Evolutionary conservation across 371 early-diverging fungal species (phyloP).

Genomic region (Mucor racemosus): DNA sequence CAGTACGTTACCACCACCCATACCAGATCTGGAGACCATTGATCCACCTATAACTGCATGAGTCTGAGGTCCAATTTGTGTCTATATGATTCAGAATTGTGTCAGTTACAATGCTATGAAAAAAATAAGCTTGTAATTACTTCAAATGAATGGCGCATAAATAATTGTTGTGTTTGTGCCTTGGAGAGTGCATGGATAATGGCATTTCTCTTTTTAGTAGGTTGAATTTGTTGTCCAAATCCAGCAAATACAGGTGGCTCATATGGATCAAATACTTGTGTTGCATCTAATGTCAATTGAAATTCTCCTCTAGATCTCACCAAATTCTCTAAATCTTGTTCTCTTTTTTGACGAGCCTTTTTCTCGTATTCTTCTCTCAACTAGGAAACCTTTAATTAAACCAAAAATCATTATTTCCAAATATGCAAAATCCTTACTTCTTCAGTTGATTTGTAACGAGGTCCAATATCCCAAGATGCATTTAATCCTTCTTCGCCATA

Average conservation of each 20-base stretch:
- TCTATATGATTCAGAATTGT: constrained; percentile 41
- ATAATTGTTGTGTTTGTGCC: constrained; percentile 70
- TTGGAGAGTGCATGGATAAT: constrained; percentile 44
- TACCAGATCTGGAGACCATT: constrained; percentile 73
- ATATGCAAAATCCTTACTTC: constrained; percentile 59
- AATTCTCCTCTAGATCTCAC: constrained; percentile 70
- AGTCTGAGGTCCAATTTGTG: constrained; percentile 72
- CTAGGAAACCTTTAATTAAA: constrained; percentile 31
- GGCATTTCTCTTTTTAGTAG: constrained; percentile 20
- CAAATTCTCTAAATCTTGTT: constrained; percentile 81
- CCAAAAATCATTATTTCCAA: too few species aligned
- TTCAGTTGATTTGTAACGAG: constrained; percentile 76
- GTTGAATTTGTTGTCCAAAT: constrained; percentile 35
- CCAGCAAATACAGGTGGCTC: constrained; percentile 59
- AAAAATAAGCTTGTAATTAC: constrained; percentile 36
- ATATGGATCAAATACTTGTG: constrained; percentile 60
- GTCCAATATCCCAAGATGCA: constrained; percentile 79
- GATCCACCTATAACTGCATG: constrained; percentile 68
- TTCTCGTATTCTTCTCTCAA: constrained; percentile 88
- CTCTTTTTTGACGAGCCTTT: constrained; percentile 65
- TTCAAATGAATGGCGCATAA: constrained; percentile 86
- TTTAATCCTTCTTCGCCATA: constrained; percentile 89
- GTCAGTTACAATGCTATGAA: too few species aligned
- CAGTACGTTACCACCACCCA: constrained; percentile 78
- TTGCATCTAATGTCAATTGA: constrained; percentile 59